Percentiles rank a stretch among this genome's conserved stretches.
These are phyloP conservation scores for Sugiyamaella grinbergsii DNA, from an alignment of 1,139 yeast genomes.

Conservation along the genomic window DNA sequence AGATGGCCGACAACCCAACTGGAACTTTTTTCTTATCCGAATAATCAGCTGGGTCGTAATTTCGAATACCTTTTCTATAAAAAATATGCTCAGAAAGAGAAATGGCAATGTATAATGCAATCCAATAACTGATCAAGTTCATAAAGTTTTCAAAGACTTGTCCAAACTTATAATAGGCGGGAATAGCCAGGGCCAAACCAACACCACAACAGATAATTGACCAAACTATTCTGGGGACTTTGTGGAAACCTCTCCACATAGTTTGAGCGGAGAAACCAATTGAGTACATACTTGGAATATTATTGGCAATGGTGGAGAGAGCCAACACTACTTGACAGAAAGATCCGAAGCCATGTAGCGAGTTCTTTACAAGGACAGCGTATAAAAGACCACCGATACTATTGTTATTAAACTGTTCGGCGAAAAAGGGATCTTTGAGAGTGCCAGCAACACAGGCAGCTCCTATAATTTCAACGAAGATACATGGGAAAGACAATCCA, in stretches of 20 bases:
- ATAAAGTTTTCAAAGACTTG: constrained; percentile 78
- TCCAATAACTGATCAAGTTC: constrained; percentile 87
- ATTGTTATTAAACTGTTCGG: constrained; percentile 52
- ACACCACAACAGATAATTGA: constrained; percentile 72
- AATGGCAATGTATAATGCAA: constrained; percentile 79
- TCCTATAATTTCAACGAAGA: constrained; percentile 77
- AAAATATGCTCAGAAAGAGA: constrained; percentile 75
- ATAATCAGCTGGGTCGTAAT: constrained; percentile 63
- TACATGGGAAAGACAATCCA: constrained; percentile 68
- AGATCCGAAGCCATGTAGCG: constrained; percentile 84
- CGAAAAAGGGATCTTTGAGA: constrained; percentile 56
- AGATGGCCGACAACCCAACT: constrained; percentile 71
- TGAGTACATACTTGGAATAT: constrained; percentile 91
- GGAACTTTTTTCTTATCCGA: constrained; percentile 61
- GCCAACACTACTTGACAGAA: constrained; percentile 84
- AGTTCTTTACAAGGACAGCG: constrained; percentile 71
- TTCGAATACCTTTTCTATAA: constrained; percentile 56
- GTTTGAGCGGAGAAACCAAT: constrained; percentile 84
- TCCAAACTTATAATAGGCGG: constrained; percentile 76
- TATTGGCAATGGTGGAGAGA: constrained; percentile 85
- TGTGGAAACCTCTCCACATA: constrained; percentile 68
- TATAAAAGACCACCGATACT: constrained; percentile 82
- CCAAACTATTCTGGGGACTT: constrained; percentile 82
- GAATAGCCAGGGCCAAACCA: constrained; percentile 82
- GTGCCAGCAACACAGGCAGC: constrained; percentile 82